These are phyloP conservation scores for Kwoniella sp. DNA, from an alignment of 768 basidiomycete genomes.

Conservation along the genomic window DNA sequence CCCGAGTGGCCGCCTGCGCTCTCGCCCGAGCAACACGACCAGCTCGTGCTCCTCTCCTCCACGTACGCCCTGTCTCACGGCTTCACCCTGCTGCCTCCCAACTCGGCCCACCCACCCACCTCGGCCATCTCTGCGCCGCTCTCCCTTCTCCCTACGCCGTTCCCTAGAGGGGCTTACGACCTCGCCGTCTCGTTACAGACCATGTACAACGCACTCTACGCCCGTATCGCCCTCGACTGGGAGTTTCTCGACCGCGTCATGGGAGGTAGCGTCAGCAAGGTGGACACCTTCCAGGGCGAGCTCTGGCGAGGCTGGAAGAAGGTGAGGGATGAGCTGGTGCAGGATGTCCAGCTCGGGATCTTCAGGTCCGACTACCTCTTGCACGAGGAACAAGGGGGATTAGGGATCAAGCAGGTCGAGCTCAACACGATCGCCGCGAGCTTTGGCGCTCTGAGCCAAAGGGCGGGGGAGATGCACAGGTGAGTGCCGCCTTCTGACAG, in stretches of 20 bases:
- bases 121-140: conserved; percentile 88
- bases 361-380: conserved; percentile 94
- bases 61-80: conserved; percentile 82
- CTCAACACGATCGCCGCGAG: conserved; percentile 95
- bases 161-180: conserved; percentile 68
- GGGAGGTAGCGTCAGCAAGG: conserved; percentile 76
- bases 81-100: conserved; percentile 55
- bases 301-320: conserved; percentile 83
- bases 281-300: conserved; percentile 78
- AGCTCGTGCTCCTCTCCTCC: conserved; percentile 64
- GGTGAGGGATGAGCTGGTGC: conserved; percentile 61
- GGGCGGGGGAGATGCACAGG: conserved; percentile 66
- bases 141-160: conserved; percentile 78
- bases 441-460: conserved; percentile 65
- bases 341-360: conserved; percentile 77
- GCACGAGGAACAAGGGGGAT: conserved; percentile 54
- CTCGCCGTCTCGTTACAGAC: conserved; percentile 65
- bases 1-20: conserved; percentile 70
- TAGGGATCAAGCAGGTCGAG: conserved; percentile 84
- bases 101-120: conserved; percentile 45
- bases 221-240: conserved; percentile 71
- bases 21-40: conserved; percentile 58
- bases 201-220: conserved; percentile 78
- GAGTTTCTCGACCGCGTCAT: conserved; percentile 77
- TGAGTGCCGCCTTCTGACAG: conserved; percentile 45